Evolutionary conservation across 1,284 basidiomycete genomes (phyloP).

Genomic region (Naganishia liquefaciens): DNA sequence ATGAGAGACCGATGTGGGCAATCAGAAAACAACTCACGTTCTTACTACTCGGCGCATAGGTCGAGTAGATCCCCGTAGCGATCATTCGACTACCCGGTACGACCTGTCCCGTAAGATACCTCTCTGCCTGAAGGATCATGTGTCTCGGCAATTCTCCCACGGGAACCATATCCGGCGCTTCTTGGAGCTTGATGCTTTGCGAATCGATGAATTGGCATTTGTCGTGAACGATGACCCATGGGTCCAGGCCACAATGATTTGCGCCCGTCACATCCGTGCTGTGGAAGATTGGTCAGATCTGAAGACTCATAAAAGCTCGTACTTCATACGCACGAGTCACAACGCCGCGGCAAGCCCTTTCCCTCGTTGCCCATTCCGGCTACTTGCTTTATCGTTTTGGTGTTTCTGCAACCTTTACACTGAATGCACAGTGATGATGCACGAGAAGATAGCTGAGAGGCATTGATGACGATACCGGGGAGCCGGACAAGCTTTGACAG

Average conservation of each 20-base stretch:
- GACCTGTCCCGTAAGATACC: slow-evolving; percentile 84
- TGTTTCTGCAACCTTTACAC: slow-evolving; percentile 84
- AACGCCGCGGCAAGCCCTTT: slow-evolving; percentile 76
- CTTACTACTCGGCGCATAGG: slow-evolving; percentile 78
- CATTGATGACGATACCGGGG: slow-evolving; percentile 97
- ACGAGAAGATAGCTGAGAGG: slow-evolving; percentile 88
- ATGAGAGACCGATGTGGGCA: slow-evolving; percentile 21
- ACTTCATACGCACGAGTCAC: slow-evolving; percentile 63
- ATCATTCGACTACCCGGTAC: slow-evolving; percentile 93
- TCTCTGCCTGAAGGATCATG: slow-evolving; percentile 88
- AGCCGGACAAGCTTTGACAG: slow-evolving; percentile 95
- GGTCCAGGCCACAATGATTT: slow-evolving; percentile 93
- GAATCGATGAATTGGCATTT: slow-evolving; percentile 94
- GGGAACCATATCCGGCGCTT: slow-evolving; percentile 99
- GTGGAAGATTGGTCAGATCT: slow-evolving; percentile 34
- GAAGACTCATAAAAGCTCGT: background rate
- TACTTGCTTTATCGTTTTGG: slow-evolving; percentile 76
- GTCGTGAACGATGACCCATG: slow-evolving; percentile 93
- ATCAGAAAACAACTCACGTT: slow-evolving; percentile 59
- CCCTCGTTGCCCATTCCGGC: slow-evolving; percentile 83
- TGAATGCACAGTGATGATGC: slow-evolving; percentile 89
- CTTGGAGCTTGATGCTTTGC: slow-evolving; percentile 95
- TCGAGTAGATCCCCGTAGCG: slow-evolving; percentile 95
- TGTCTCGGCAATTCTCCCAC: slow-evolving; percentile 97
- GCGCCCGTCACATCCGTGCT: slow-evolving; percentile 67